Percentiles rank a stretch among this genome's conserved stretches.
Conservation (phyloP, 2,329 filamentous ascomycete species). For the Volutella citrinella region DNA sequence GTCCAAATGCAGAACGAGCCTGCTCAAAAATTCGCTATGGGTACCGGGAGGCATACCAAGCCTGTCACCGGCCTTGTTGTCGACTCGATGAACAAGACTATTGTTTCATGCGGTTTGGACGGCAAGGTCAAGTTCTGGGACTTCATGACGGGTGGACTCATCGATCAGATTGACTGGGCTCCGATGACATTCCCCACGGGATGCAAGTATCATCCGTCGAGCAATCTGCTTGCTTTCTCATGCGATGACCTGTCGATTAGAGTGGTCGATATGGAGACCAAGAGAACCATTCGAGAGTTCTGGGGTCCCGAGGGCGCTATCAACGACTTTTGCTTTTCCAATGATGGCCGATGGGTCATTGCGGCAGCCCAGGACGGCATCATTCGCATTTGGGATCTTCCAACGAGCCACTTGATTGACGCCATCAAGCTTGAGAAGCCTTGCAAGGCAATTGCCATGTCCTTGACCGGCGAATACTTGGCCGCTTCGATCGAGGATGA, state of each 20-base stretch:
- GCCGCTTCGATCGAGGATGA: constrained; percentile 80
- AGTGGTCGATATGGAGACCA: constrained; percentile 86
- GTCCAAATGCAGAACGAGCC: constrained; percentile 49
- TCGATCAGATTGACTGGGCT: constrained; percentile 81
- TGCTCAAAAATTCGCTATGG: constrained; percentile 41
- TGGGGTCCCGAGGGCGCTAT: constrained; percentile 75
- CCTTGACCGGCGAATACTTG: constrained; percentile 87
- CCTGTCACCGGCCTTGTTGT: constrained; percentile 83
- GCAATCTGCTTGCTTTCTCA: constrained; percentile 81
- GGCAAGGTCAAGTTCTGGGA: constrained; percentile 98
- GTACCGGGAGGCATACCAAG: constrained; percentile 72
- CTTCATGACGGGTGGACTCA: constrained; percentile 75
- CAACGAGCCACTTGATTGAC: constrained; percentile 93
- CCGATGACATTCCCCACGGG: constrained; percentile 69
- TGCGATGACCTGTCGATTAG: constrained; percentile 88
- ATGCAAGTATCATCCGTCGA: constrained; percentile 77
- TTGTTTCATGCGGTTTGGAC: constrained; percentile 85
- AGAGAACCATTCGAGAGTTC: constrained; percentile 87
- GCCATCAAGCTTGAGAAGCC: constrained; percentile 76
- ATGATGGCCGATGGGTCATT: constrained; percentile 90
- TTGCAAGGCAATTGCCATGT: constrained; percentile 85
- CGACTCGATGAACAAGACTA: constrained; percentile 80
- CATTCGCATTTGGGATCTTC: constrained; percentile 89
- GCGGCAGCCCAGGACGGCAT: constrained; percentile 79
- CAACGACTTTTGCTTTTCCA: constrained; percentile 85